phyloP scores from a whole-genome alignment of 1,284 basidiomycete genomes.

The Marasmius fiardii region DNA sequence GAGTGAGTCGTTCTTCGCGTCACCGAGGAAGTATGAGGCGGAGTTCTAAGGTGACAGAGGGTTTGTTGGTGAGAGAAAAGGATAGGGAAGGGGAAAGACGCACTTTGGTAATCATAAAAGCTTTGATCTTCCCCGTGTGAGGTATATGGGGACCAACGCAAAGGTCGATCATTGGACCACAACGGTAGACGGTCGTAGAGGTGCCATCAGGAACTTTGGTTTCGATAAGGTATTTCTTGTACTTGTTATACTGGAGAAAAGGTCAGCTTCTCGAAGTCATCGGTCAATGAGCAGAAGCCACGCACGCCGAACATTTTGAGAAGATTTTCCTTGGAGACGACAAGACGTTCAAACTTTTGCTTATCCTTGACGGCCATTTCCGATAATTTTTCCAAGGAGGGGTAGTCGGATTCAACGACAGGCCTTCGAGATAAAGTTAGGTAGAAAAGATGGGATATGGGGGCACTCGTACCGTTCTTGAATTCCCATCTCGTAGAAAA shows the following conservation, averaged over 20 bases:
- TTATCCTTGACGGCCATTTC: conserved; percentile 94
- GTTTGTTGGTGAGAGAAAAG: conserved; percentile 1
- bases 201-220: conserved; percentile 96
- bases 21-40: conserved; percentile 97
- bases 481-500: conserved; percentile 99
- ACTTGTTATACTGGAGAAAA: conserved; percentile 89
- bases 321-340: conserved; percentile 91
- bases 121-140: conserved; percentile 97
- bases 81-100: conserved; percentile 14
- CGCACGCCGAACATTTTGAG: conserved; percentile 94
- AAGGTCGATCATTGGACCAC: conserved; percentile 97
- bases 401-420: conserved; percentile 82
- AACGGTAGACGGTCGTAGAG: conserved; percentile 97
- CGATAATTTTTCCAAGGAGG: conserved; percentile 84
- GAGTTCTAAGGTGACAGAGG: conserved; percentile 65
- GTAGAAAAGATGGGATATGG: neutral
- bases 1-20: conserved; percentile 91
- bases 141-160: conserved; percentile 98
- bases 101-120: conserved; percentile 92
- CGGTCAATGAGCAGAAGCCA: conserved; percentile 14
- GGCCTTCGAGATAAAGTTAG: conserved; percentile 40
- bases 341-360: conserved; percentile 94
- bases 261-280: too few relatives aligned
- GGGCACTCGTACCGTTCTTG: conserved; percentile 52
- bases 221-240: conserved; percentile 96